These are phyloP conservation scores for Coelastrella sp. DNA, from an alignment of 139 green algal genomes.

Conservation along the genomic window DNA sequence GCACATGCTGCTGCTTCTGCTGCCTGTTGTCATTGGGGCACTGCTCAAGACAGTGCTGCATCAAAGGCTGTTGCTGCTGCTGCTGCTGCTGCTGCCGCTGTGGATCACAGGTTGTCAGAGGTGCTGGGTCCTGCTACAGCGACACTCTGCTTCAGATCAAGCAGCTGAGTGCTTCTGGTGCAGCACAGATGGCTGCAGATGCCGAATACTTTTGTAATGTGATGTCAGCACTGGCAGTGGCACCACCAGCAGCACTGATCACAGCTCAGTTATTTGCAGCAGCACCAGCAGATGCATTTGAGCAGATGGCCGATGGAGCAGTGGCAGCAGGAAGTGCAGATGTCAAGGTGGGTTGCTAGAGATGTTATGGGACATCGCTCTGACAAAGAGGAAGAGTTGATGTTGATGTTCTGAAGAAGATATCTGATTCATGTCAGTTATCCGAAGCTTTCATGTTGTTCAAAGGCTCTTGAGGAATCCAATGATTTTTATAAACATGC, in stretches of 20 bases:
- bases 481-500: too few species aligned
- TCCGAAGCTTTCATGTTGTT: too few species aligned
- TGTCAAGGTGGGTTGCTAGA: conserved; percentile 3
- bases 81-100: conserved; percentile 1
- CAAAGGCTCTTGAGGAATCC: too few species aligned
- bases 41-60: conserved; percentile 3
- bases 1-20: too few species aligned
- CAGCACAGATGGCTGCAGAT: conserved; percentile 89
- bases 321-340: conserved; percentile 28
- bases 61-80: conserved; percentile 18
- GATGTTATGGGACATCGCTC: not conserved
- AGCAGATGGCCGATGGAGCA: not conserved
- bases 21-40: too few species aligned
- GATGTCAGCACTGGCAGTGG: conserved; percentile 84
- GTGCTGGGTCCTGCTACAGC: conserved; percentile 19
- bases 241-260: conserved; percentile 70
- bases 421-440: too few species aligned
- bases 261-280: conserved; percentile 73
- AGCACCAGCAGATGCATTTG: conserved; percentile 1
- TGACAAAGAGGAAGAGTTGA: too few species aligned
- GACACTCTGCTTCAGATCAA: conserved; percentile 26
- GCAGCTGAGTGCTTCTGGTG: not conserved
- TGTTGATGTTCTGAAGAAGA: too few species aligned
- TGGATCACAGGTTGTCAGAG: not conserved
- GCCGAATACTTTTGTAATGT: conserved; percentile 97